phyloP scores from a whole-genome alignment of 2,329 filamentous ascomycete species.

The Pseudogymnoascus sp. region DNA sequence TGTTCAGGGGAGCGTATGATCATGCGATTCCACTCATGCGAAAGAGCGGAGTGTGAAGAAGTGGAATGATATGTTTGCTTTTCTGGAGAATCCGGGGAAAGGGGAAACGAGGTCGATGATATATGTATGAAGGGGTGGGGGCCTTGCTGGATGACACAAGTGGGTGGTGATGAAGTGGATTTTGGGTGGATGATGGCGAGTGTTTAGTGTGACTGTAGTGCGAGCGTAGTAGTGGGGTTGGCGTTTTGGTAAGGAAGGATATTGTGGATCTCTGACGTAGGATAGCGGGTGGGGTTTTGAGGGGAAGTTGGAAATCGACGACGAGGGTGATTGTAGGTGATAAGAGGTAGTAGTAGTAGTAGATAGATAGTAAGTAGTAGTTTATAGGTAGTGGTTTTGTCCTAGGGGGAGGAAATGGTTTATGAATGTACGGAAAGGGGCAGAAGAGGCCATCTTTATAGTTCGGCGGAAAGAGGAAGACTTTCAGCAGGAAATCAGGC shows the following conservation, averaged over 20 bases:
- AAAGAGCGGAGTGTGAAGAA: not conserved
- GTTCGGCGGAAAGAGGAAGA: not conserved
- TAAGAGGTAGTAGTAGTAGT: no score
- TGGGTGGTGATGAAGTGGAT: constrained; percentile 6
- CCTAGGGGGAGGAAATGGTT: not conserved
- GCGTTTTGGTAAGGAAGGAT: not conserved
- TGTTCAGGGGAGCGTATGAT: not conserved
- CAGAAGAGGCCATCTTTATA: not conserved
- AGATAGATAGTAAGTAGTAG: no score
- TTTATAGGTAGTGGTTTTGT: not conserved
- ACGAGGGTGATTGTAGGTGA: not conserved
- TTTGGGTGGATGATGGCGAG: not conserved
- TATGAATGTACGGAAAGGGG: not conserved
- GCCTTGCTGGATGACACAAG: not conserved
- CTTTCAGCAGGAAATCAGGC: not conserved
- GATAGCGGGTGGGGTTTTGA: not conserved
- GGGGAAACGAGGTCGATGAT: not conserved
- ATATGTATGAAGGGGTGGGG: not conserved
- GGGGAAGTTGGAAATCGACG: not conserved
- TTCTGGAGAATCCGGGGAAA: not conserved
- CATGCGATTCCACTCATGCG: not conserved
- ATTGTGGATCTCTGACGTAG: constrained; percentile 2
- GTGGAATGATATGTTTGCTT: not conserved
- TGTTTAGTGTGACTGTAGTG: not conserved
- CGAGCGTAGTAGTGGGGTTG: not conserved